A percentile compares a stretch with the other conserved stretches of the same genome.
Evolutionary conservation across 208 protist genomes (phyloP).

Genomic region (Crithidia thermophila): DNA sequence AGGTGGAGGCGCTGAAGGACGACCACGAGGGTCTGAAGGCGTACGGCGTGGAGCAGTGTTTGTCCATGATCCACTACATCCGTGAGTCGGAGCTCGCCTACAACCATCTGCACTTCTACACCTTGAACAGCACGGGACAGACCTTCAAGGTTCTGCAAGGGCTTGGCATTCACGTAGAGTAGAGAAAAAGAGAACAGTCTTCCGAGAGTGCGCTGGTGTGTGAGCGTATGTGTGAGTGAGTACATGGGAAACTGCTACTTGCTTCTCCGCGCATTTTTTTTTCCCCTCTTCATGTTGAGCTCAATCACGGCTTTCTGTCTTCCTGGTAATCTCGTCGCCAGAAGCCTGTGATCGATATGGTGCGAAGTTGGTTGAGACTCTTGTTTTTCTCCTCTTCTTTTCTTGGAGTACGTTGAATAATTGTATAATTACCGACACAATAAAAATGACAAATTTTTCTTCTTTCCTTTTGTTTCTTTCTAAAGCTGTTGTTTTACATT

Average conservation of each 20-base stretch:
- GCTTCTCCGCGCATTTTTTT: too few species aligned
- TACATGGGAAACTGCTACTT: too few species aligned
- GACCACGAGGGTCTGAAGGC: conserved; percentile 49
- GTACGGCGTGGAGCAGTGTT: conserved; percentile 65
- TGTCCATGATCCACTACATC: conserved; percentile 64
- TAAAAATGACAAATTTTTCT: background rate
- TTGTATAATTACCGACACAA: background rate
- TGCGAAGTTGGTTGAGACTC: background rate
- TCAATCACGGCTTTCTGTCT: background rate
- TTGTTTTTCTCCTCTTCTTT: conserved; percentile 5
- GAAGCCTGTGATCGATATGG: background rate
- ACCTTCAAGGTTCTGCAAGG: conserved; percentile 50
- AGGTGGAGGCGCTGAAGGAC: conserved; percentile 68
- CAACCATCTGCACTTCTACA: conserved; percentile 85
- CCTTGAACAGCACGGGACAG: conserved; percentile 51
- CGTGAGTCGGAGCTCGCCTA: conserved; percentile 50
- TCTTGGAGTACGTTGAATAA: background rate
- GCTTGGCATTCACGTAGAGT: conserved; percentile 43
- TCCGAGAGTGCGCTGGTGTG: background rate
- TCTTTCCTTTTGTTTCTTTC: conserved; percentile 17
- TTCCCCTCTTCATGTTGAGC: background rate
- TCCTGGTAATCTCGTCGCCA: conserved; percentile 8
- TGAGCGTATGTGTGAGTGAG: background rate
- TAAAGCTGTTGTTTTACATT: conserved; percentile 1
- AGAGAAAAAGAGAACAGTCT: background rate